Evolutionary conservation across 257 asterid genomes (phyloP), one percentile per base, ranked within the genome.

Genomic region (Nicotiana obtusifolia): DNA sequence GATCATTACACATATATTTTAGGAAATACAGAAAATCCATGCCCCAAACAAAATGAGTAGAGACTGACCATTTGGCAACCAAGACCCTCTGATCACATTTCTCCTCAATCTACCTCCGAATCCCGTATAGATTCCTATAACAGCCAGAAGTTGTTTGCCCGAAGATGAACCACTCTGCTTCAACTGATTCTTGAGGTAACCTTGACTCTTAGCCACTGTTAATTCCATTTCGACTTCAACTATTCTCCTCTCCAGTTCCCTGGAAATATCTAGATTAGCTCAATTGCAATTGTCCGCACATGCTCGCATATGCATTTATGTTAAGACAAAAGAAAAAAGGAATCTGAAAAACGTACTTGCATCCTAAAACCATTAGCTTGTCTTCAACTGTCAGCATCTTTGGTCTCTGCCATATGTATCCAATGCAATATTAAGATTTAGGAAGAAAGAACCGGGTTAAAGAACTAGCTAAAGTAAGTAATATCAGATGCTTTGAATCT

Each of bases 141-240:
- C 95, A 87, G 97, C 98, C 59, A 92, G 92, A 89, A 91, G 82
- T 82, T 88, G 92, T 81, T 88, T 92, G 82, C 88, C 81, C 16
- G 97, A 86, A 77, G 90, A 84, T 59, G 91, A 35, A 66, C 86
- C 91, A 83, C 85, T 89, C 85, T 82, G 89, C 88, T 84, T 87
- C 85, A 87, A 81, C 86, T 88, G 97, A 81, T 89, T 92, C 88
- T 90, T 92, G 77, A 95, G 97, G 88, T 87, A 95, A 68, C 99
- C 99, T 87, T 95, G 91, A 89, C 97, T 91, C 90, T 95, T 95
- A 10, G 97, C 99, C 83, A 92, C 78, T 10, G 99, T 89, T 87
- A 95, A 81, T 81, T 95, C 98, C 98, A 93, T 95, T 91, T 95
- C 98, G 60, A 90, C 90, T 83, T 92, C 97, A 87, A 90, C 97